Evolutionary conservation across 2,329 filamentous ascomycete species (phyloP).

Genomic region (Pseudocercospora fuligena): DNA sequence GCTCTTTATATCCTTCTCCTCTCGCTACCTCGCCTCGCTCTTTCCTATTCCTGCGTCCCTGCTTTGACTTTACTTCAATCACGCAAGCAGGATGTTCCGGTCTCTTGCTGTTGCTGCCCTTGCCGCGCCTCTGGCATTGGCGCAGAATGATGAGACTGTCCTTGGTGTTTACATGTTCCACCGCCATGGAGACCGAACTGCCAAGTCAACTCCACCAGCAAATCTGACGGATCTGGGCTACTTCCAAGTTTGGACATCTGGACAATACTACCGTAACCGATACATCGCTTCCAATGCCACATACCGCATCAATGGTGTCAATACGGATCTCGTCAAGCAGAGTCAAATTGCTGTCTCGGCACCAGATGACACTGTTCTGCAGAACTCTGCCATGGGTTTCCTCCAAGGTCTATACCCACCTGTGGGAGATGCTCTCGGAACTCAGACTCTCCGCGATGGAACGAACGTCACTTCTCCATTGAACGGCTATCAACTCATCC

Average conservation of each 20-base stretch:
- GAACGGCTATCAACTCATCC: slow-evolving; percentile 82
- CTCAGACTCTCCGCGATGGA: slow-evolving; percentile 73
- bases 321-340: slow-evolving; percentile 66
- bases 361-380: slow-evolving; percentile 72
- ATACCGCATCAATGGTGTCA: slow-evolving; percentile 69
- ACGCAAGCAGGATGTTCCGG: neutral
- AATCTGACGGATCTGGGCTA: slow-evolving; percentile 81
- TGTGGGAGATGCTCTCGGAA: slow-evolving; percentile 57
- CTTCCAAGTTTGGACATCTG: slow-evolving; percentile 72
- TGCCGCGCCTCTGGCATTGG: slow-evolving; percentile 31
- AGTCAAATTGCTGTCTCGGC: slow-evolving; percentile 74
- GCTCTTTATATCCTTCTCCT: slow-evolving; percentile 23
- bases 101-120: slow-evolving; percentile 35
- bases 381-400: slow-evolving; percentile 79
- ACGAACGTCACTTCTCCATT: slow-evolving; percentile 69
- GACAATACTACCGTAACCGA: slow-evolving; percentile 73
- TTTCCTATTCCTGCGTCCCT: neutral
- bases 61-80: neutral
- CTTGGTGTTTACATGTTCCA: slow-evolving; percentile 85
- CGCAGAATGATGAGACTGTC: slow-evolving; percentile 64
- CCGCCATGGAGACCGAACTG: slow-evolving; percentile 85
- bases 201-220: slow-evolving; percentile 74
- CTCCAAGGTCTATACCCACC: slow-evolving; percentile 88
- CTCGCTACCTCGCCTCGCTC: slow-evolving; percentile 4
- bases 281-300: slow-evolving; percentile 70